Evolutionary conservation across 2,329 filamentous ascomycete genomes (phyloP).

Genomic region (Dendrostoma leiphaemia): DNA sequence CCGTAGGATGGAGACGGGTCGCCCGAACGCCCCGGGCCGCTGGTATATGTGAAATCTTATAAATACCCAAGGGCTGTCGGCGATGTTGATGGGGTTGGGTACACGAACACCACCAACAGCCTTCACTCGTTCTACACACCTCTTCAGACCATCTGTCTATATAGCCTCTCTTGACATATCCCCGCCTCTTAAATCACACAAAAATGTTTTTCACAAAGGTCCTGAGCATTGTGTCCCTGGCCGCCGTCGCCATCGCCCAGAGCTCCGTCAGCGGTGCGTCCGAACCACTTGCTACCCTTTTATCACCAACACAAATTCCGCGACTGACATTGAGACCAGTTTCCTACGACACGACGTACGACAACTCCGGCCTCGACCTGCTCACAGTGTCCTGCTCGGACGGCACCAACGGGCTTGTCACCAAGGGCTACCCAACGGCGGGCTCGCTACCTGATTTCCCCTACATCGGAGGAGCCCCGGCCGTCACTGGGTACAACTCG

Average conservation of each 20-base stretch:
- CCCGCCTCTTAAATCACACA: not conserved
- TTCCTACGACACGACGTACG: slow-evolving; percentile 72
- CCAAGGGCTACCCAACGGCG: slow-evolving; percentile 56
- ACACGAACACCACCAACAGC: not conserved
- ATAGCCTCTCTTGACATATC: not conserved
- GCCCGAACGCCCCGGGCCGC: too few relatives aligned
- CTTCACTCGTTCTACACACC: not conserved
- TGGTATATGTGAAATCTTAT: not conserved
- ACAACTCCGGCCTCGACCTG: slow-evolving; percentile 55
- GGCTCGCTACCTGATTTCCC: slow-evolving; percentile 49
- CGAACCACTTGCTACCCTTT: too few relatives aligned
- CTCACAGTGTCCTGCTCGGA: slow-evolving; percentile 64
- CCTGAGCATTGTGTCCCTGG: slow-evolving; percentile 25
- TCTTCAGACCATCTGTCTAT: not conserved
- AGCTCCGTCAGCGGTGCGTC: slow-evolving; percentile 21
- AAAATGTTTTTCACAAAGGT: slow-evolving; percentile 26
- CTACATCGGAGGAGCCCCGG: slow-evolving; percentile 52
- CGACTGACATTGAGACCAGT: slow-evolving; percentile 41
- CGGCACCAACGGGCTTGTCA: slow-evolving; percentile 64
- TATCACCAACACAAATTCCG: not conserved
- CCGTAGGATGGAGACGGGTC: not conserved
- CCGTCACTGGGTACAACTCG: slow-evolving; percentile 56
- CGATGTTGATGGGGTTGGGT: not conserved
- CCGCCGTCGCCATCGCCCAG: slow-evolving; percentile 24
- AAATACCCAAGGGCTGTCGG: not conserved